phyloP scores from a whole-genome alignment of 2,329 filamentous ascomycete genomes.

The Zasmidium citrigriseum region DNA sequence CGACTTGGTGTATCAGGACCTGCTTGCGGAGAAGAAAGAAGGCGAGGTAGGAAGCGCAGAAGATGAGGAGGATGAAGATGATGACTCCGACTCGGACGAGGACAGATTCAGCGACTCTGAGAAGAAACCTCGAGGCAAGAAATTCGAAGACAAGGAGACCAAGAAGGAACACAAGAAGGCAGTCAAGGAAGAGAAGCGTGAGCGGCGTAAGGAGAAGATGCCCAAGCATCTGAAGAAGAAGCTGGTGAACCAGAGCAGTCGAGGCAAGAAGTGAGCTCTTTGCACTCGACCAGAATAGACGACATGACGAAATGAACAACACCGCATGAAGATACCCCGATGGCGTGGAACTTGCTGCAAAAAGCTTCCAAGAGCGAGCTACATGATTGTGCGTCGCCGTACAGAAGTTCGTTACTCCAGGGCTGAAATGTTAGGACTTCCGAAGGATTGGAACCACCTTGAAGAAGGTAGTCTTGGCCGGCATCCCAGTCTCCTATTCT shows the following conservation, averaged over 20 bases:
- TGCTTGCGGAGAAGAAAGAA: conserved; percentile 68
- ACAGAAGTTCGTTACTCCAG: background rate
- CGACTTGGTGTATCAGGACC: conserved; percentile 79
- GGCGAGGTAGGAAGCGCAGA: too few relatives aligned
- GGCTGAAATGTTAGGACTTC: background rate
- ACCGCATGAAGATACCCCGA: background rate
- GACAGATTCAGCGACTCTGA: conserved; percentile 37
- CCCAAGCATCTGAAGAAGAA: conserved; percentile 96
- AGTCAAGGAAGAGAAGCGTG: conserved; percentile 92
- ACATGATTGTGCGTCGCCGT: too few relatives aligned
- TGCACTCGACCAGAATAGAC: background rate
- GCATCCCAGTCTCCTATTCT: background rate
- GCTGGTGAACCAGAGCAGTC: conserved; percentile 63
- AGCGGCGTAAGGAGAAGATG: conserved; percentile 92
- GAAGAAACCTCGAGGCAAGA: conserved; percentile 76
- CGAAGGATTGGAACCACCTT: background rate
- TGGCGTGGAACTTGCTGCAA: background rate
- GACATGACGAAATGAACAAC: background rate
- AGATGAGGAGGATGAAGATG: conserved; percentile 38
- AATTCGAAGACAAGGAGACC: conserved; percentile 86
- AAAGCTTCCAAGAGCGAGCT: background rate
- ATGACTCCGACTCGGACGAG: conserved; percentile 15
- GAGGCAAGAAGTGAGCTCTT: conserved; percentile 57
- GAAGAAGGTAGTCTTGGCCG: background rate
- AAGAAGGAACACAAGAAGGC: conserved; percentile 88